These are phyloP conservation scores for Quercus aquifolioides DNA, from an alignment of 306 rosid genomes.

Conservation along the genomic window DNA sequence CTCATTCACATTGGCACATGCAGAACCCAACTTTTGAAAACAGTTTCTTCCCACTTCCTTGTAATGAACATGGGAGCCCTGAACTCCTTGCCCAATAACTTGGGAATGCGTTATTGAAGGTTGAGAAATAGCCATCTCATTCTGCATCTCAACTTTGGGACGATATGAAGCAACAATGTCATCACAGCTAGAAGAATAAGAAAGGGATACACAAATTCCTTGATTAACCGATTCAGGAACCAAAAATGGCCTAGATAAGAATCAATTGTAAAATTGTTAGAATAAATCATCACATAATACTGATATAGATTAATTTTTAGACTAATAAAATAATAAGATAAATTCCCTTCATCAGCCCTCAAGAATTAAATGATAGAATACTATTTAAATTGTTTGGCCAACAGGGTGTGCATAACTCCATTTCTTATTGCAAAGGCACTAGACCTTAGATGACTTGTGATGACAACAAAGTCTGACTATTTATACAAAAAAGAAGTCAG, in stretches of 20 bases:
- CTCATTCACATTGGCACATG: constrained; percentile 47
- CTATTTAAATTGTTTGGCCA: background rate
- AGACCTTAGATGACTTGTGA: background rate
- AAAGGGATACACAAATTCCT: constrained; percentile 89
- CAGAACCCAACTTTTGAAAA: constrained; percentile 51
- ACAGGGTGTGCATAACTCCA: background rate
- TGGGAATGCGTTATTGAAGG: constrained; percentile 40
- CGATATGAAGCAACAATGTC: constrained; percentile 79
- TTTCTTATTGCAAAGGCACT: background rate
- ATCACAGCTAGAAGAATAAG: constrained; percentile 61
- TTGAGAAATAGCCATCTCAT: constrained; percentile 44
- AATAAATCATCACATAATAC: constrained; percentile 1
- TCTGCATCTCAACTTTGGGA: constrained; percentile 55
- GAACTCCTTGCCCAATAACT: constrained; percentile 50
- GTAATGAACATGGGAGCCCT: constrained; percentile 62
- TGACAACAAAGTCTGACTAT: background rate
- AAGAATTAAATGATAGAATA: background rate
- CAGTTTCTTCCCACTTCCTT: constrained; percentile 29
- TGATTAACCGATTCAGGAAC: constrained; percentile 62
- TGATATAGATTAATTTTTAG: background rate
- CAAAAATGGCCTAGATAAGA: constrained; percentile 61
- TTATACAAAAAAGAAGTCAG: background rate
- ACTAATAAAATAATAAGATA: constrained; percentile 1
- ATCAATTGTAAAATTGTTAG: constrained; percentile 20
- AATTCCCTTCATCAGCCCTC: constrained; percentile 14